Base-by-base conservation (phyloP, 352 stramenopile genomes). In the Phytopythium aichiense region DNA sequence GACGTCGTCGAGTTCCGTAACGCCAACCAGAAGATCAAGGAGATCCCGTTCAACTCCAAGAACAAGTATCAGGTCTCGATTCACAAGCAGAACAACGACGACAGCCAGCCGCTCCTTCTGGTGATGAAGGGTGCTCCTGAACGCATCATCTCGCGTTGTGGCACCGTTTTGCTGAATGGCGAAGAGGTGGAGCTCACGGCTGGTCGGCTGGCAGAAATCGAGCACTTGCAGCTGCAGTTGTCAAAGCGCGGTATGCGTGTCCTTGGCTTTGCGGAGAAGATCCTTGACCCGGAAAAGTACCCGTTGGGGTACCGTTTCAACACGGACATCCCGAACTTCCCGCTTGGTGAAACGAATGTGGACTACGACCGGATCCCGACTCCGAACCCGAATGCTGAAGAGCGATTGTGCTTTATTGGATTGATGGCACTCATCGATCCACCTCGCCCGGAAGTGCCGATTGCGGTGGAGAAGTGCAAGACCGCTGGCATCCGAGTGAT, bases 91-190 rank as follows among this genome's bases (percentile, higher is more conserved):
- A 63, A 92, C 5, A 94, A 91, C 35, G 76, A 94, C 48, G 74
- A 88, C 43, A 67, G 45, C 9, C 73, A 82, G 45, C 81, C 84
- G 7, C 58, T 88, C 2, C 61, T 94, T 31, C 73, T 94, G 66
- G 79, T 89, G 31, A 98, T 99, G 79, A 99, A 99, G 74, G 97
- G 97, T 59, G 97, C 96, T 1, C 97, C 97, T 2, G 97, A 99
- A 60, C 87, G 92, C 48, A 98, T 99, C 69, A 80, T 98, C n/a
- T 73, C 79, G 25, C 77, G 95, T 23, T 99, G 97, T 69, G 69
- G 73, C 46, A 81, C 79, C n/a, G 73, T 95, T n/a, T 63, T 98
- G 66, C 59, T 88, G 15, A 68, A 69, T 53, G 79, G 79, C 3
- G 61, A 87, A 65, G 73, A 76, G 25, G 75, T 81, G 22, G 35